Evolutionary conservation across 1,284 basidiomycete species (phyloP), one percentile per base, ranked within the genome.

Genomic region (Rhodotorula glutinis): DNA sequence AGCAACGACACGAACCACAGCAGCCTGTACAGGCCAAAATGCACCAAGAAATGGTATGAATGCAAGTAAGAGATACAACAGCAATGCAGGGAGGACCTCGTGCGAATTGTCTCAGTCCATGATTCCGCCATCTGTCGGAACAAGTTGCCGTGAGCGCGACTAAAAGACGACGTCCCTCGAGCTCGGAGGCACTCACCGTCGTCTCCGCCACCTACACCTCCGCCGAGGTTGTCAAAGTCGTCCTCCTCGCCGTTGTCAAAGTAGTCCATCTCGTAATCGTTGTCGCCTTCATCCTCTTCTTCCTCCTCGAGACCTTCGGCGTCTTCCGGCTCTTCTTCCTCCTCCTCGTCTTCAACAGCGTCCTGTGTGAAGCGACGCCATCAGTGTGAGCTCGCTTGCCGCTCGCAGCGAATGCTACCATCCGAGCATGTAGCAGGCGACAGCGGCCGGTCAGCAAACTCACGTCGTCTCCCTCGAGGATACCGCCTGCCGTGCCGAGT

Each of bases 381-480:
- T 7, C 16, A 8, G 43, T 16, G 44, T 60, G 17, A 44, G 44
- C 41, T 0, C 2, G 51, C 11, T 21, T 8, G 40, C 27, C 25
- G 16, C 14, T n/a, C n/a, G 16, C 49, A 4, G 30, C 13, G 23
- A n/a, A 25, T 7, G 43, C 14, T 16, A 16, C 17, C 43, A 4
- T 16, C 7, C 17, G 17, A 44, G 43, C 43, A 44, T n/a, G n/a
- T n/a, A n/a, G n/a, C n/a, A n/a, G n/a, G n/a, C n/a, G n/a, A n/a
- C n/a, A n/a, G n/a, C n/a, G n/a, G n/a, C n/a, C n/a, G 43, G 14
- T 16, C 43, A 40, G 49, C 25, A 27, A 11, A 62, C 70, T 13
- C 55, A 71, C 70, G 23, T 71, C 70, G 66, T 65, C 66, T 27
- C 66, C 70, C 13, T 65, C 69, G 52, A 71, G 63, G 14, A 68